Evolutionary conservation across 768 basidiomycete genomes (phyloP), one percentile per base, ranked within the genome.

Genomic region (Gymnopilus junonius): DNA sequence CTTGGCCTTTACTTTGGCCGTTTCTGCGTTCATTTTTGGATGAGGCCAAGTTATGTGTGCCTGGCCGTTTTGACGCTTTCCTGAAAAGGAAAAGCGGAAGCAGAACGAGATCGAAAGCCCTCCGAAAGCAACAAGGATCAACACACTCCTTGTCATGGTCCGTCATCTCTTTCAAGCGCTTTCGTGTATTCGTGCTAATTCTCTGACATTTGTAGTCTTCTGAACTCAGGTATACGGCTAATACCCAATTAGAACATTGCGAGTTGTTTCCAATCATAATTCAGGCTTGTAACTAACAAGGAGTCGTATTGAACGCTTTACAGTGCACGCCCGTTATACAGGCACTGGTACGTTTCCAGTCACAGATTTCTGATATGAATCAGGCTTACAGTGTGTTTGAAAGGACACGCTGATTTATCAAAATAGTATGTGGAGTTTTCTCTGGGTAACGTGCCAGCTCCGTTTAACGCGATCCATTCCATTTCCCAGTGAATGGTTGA

Each of bases 161-260:
- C 68, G 80, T 77, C 77, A 79, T 72, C 62, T 68, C 46, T 31
- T 67, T 61, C 40, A 40, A 32, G 34, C 50, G 61, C 25, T 37
- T 34, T 29, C 55, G 45, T 20, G 35, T 58, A 37, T 40, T 58
- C 20, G 53, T 68, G 35, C 64, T 65, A 35, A 55, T 55, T 65
- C 32, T 50, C 32, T 25, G 21, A 50, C 51, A 31, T 60, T 58
- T 55, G 61, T 70, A 94, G 92, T 92, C 92, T 55, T 95, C 93
- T 40, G 96, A 99, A 76, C 83, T 97, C 4, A 84, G 96, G 70
- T 97, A 98, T 73, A 98, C 96, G 0, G 95, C 94, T 15, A 99
- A 97, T 74, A 96, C 96, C 12, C 96, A 99, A 75, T 78, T 96
- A 27, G 95, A 97, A 76, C 95, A 97, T 77, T 80, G 96, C 97